A percentile compares a stretch with the other conserved stretches of the same genome.
Conservation (phyloP, 2,329 filamentous ascomycete species). For the Niveomyces coronatus region DNA sequence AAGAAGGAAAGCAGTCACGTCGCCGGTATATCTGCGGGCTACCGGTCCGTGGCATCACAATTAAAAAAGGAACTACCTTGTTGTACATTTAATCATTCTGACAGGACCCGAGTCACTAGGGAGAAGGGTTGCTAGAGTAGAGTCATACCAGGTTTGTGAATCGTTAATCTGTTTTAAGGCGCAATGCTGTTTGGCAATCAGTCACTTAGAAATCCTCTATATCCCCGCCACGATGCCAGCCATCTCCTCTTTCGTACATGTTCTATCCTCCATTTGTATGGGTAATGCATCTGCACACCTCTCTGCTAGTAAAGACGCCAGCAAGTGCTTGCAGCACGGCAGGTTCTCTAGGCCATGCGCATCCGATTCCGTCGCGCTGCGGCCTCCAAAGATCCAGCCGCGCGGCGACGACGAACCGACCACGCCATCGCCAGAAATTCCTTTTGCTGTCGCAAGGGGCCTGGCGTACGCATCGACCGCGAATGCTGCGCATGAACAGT, state of each 20-base stretch:
- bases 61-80: not conserved
- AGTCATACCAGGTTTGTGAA: not conserved
- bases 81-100: slow-evolving; percentile 6
- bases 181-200: not conserved
- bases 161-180: too few relatives aligned
- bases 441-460: too few relatives aligned
- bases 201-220: slow-evolving; percentile 12
- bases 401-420: not conserved
- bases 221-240: slow-evolving; percentile 54
- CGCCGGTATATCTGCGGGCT: too few relatives aligned
- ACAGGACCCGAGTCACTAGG: not conserved
- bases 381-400: slow-evolving; percentile 38
- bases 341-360: slow-evolving; percentile 23
- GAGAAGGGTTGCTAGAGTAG: not conserved
- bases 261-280: slow-evolving; percentile 41
- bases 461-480: slow-evolving; percentile 57
- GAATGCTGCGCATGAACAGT: slow-evolving; percentile 83
- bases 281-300: slow-evolving; percentile 50
- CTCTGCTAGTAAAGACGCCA: slow-evolving; percentile 71
- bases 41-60: too few relatives aligned
- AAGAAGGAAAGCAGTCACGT: too few relatives aligned
- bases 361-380: slow-evolving; percentile 26
- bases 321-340: slow-evolving; percentile 75
- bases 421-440: slow-evolving; percentile 7
- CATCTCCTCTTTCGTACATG: slow-evolving; percentile 53